Evolutionary conservation across 805 yeast genomes (phyloP).

Genomic region (Candida taoyuanica): DNA sequence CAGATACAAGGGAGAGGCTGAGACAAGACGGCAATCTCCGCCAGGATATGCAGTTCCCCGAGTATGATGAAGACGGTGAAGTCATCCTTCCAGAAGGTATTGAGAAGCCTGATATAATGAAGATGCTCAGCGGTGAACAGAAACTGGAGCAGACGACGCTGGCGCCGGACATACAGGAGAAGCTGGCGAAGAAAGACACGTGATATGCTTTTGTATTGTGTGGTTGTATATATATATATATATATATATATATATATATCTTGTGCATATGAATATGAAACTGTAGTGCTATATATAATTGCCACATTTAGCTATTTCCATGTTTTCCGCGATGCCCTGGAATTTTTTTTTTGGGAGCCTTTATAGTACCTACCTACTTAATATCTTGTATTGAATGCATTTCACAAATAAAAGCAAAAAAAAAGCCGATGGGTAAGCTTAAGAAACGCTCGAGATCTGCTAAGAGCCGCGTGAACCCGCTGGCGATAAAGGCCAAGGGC

Average conservation of each 20-base stretch:
- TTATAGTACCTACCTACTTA: background rate
- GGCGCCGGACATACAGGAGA: constrained; percentile 8
- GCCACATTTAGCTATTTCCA: background rate
- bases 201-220: too few relatives aligned
- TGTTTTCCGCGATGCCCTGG: background rate
- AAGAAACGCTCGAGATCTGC: constrained; percentile 60
- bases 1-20: constrained; percentile 46
- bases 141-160: constrained; percentile 12
- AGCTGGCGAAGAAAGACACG: too few relatives aligned
- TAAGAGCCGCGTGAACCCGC: constrained; percentile 33
- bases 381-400: too few relatives aligned
- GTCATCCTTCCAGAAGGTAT: constrained; percentile 25
- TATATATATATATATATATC: too few relatives aligned
- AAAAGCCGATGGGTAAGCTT: constrained; percentile 79
- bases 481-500: constrained; percentile 25
- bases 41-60: constrained; percentile 52
- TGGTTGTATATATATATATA: too few relatives aligned
- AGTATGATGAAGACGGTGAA: constrained; percentile 44
- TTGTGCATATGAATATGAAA: too few relatives aligned
- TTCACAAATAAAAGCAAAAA: too few relatives aligned
- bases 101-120: constrained; percentile 11
- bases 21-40: constrained; percentile 63
- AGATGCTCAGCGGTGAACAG: constrained; percentile 11
- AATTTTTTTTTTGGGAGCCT: background rate
- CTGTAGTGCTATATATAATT: too few relatives aligned